phyloP scores from a whole-genome alignment of 768 basidiomycete species.

The Lactifluus pinguis region DNA sequence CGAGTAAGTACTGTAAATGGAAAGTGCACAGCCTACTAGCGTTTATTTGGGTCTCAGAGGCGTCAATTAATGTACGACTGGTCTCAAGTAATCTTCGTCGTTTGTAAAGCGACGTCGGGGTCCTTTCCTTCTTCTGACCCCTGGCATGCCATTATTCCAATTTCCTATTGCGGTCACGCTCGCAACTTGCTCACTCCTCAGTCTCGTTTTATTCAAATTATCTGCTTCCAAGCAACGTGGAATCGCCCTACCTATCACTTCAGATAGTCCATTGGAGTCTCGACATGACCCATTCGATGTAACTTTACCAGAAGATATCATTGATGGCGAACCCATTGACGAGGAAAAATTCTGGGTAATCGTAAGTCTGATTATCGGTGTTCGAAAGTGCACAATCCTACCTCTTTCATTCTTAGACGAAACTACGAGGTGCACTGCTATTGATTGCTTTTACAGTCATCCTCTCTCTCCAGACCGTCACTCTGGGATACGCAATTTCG shows the following conservation, averaged over 20 bases:
- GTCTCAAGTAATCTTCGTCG: background rate
- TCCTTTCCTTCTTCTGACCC: background rate
- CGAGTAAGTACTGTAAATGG: background rate
- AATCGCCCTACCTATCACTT: conserved; percentile 38
- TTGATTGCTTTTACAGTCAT: conserved; percentile 37
- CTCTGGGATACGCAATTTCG: conserved; percentile 46
- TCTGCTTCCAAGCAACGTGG: conserved; percentile 38
- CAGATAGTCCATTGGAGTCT: conserved; percentile 21
- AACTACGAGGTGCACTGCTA: conserved; percentile 22
- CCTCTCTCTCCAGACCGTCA: conserved; percentile 42
- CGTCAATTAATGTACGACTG: background rate
- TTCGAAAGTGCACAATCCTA: background rate
- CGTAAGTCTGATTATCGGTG: conserved; percentile 27
- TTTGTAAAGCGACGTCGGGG: background rate
- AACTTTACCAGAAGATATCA: conserved; percentile 56
- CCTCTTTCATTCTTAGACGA: background rate
- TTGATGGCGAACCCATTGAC: conserved; percentile 59
- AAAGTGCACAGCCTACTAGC: background rate
- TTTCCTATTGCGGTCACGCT: conserved; percentile 44
- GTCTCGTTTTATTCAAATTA: conserved; percentile 35
- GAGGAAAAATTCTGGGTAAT: conserved; percentile 51
- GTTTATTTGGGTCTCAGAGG: background rate
- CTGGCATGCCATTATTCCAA: conserved; percentile 51
- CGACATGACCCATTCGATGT: conserved; percentile 58
- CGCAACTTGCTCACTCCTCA: conserved; percentile 34